Percentiles rank a stretch among this genome's conserved stretches.
phyloP scores from a whole-genome alignment of 140 eudicot genomes.

The Cichorium intybus region DNA sequence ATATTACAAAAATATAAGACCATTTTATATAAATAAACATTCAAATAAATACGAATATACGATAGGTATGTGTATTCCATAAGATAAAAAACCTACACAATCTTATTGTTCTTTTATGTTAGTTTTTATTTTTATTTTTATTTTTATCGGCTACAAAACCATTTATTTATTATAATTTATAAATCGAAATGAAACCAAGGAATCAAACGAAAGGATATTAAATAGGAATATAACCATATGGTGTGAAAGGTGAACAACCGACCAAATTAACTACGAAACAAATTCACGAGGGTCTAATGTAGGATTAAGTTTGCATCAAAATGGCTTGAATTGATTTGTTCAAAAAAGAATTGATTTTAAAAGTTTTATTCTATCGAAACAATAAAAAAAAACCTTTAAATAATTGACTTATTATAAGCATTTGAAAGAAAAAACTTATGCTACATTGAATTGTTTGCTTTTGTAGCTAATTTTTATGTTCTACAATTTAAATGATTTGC shows the following conservation, averaged over 20 bases:
- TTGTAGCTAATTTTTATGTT: too few relatives aligned
- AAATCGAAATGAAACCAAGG: conserved; percentile 5
- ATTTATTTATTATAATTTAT: not conserved
- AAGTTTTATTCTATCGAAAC: too few relatives aligned
- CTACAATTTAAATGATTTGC: too few relatives aligned
- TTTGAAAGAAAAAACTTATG: too few relatives aligned
- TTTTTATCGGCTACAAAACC: not conserved
- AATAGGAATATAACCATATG: conserved; percentile 24
- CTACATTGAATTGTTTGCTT: too few relatives aligned
- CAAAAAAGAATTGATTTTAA: too few relatives aligned
- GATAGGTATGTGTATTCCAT: too few relatives aligned
- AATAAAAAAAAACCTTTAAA: too few relatives aligned
- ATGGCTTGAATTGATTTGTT: not conserved
- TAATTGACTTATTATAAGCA: too few relatives aligned
- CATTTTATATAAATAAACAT: too few relatives aligned
- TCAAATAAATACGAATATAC: too few relatives aligned
- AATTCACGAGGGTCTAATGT: conserved; percentile 5
- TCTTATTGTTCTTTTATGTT: not conserved
- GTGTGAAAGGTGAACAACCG: conserved; percentile 23
- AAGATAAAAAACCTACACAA: not conserved
- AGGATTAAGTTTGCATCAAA: not conserved
- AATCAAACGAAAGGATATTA: conserved; percentile 1
- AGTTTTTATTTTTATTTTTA: not conserved
- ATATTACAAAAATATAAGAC: too few relatives aligned
- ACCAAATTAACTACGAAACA: conserved; percentile 29